Evolutionary conservation across 495 filamentous ascomycete genomes (phyloP), one percentile per base, ranked within the genome.

Genomic region (Annulohypoxylon maeteangense): DNA sequence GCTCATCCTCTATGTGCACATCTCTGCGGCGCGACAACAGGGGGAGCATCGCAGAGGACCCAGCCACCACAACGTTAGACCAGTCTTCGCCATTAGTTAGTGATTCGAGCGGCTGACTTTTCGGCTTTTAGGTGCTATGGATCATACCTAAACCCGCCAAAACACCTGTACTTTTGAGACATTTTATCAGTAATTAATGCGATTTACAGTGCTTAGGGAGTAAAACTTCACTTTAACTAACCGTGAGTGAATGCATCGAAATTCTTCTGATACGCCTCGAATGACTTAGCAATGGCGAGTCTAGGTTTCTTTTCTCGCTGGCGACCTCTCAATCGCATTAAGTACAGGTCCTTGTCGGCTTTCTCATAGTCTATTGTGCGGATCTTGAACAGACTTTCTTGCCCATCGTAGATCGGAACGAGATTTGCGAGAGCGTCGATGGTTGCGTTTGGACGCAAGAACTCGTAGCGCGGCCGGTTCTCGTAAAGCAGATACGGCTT

Each of bases 31-130:
- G 51, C 16, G 51, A 66, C 20, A 66, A 40, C 27, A 66, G 34
- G 22, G 63, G 63, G 27, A 58, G 63, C 4, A 66, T 36, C 27
- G 63, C 63, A 34, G 63, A 58, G 10, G 63, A 66, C 7, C 63
- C 63, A 38, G 63, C 50, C 12, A 38, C 63, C 4, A 66, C 63
- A 38, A 66, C 10, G 40, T 66, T 66, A 14, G 54, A 47, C 63
- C 63, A 66, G 51, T 66, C 63, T 59, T 45, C 40, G 16, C 11
- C 16, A 16, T 16, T 32, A 8, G 16, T 16, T 32, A 8, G 16
- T 45, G 14, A 45, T 45, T 45, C 18, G 3, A 18, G 11, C 18
- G 18, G 18, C 6, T 45, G n/a, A 18, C 18, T 18, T 20, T 20
- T 18, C n/a, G 1, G 14, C 18, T 8, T 18, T 45, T 20, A 18